Conservation (phyloP, 2,329 filamentous ascomycete genomes). For the Aspergillus quadricinctus region DNA sequence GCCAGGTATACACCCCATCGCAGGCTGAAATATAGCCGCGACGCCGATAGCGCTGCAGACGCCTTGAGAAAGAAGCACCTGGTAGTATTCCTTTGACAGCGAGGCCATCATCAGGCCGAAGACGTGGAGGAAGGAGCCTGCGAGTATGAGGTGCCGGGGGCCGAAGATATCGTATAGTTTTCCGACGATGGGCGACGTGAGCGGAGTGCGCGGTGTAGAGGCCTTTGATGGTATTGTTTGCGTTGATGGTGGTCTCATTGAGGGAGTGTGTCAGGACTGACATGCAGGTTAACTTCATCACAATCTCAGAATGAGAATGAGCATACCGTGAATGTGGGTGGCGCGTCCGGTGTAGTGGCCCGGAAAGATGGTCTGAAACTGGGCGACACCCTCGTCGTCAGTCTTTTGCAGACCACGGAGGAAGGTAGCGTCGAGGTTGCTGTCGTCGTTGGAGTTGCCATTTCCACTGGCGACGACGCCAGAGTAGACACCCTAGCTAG, state of each 20-base stretch:
- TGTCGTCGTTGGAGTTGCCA: constrained; percentile 33
- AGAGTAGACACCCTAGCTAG: constrained; percentile 34
- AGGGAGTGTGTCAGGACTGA: constrained; percentile 29
- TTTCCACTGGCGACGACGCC: constrained; percentile 35
- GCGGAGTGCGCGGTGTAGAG: constrained; percentile 42
- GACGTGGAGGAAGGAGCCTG: constrained; percentile 52
- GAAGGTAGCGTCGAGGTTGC: constrained; percentile 41
- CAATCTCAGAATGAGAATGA: neutral
- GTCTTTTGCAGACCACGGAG: constrained; percentile 44
- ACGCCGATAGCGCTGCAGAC: constrained; percentile 51
- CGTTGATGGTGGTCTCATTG: constrained; percentile 32
- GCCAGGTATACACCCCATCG: constrained; percentile 28
- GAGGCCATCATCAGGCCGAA: constrained; percentile 58
- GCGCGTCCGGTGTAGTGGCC: constrained; percentile 43
- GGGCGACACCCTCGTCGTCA: constrained; percentile 39
- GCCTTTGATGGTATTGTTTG: constrained; percentile 51
- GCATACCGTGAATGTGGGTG: constrained; percentile 32
- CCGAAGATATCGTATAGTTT: constrained; percentile 61
- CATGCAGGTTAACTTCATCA: neutral
- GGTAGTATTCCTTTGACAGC: constrained; percentile 52
- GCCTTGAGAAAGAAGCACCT: constrained; percentile 53
- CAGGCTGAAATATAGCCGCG: constrained; percentile 47
- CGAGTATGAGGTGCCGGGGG: constrained; percentile 50
- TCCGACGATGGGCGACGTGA: constrained; percentile 65
- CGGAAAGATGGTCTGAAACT: constrained; percentile 43